Evolutionary conservation across 306 rosid genomes (phyloP), one percentile per base, ranked within the genome.

Genomic region (Malus asiatica): DNA sequence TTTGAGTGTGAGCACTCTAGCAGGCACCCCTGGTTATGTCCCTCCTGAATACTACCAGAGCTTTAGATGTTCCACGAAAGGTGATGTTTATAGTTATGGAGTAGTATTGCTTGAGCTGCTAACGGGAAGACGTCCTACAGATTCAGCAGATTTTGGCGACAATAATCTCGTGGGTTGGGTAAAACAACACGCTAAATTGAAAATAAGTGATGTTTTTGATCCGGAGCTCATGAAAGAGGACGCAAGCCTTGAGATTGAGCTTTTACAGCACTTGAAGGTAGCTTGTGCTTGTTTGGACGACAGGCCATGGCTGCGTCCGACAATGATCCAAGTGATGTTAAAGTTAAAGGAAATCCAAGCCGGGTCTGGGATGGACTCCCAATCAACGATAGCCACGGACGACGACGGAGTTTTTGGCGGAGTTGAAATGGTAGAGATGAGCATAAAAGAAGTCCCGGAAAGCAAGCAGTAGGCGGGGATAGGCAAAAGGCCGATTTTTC

Each of bases 151-250:
- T 82, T 96, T 92, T 53, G 99, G 99, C 5, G 99, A 96, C 66
- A 96, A 92, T 80, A 96, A 96, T 83, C 99, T 96, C 8, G 99
- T 96, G 35, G 99, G 98, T 14, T 96, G 99, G 99, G 99, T 96
- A 58, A 96, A 89, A 76, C 97, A 92, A 51, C 99, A 96, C 71
- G 97, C 95, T 3, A 96, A 90, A 32, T 62, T 90, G 80, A 91
- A 83, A 79, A 83, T 89, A 77, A 86, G 85, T 51, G 91, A 96
- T 78, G 97, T 92, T 18, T 96, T 92, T 22, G 98, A 96, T 66
- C 92, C 81, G 0, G 97, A 87, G 78, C 92, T 96, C 57, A 83
- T 96, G 93, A 86, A 87, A 77, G 99, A 96, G 84, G 99, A 92
- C 32, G 87, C 93, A 14, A 86, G 22, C 81, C 76, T 89, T 32